Evolutionary conservation across 169 alveolate species (phyloP).

Genomic region (Plasmodium vivax): DNA sequence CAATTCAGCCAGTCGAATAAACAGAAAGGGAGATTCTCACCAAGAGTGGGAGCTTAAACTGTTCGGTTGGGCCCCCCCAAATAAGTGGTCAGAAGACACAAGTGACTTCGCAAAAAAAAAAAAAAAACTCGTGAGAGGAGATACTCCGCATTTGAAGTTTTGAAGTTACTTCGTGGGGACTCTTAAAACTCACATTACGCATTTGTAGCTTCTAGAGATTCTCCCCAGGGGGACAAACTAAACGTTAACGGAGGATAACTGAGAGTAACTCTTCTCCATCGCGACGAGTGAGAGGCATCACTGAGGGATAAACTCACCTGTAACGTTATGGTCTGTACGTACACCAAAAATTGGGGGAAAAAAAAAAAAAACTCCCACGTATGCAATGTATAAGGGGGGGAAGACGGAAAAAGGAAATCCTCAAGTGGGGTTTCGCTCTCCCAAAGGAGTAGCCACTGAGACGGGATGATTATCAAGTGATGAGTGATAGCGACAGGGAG

Average conservation of each 20-base stretch:
- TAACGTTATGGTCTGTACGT: neutral
- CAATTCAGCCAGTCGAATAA: neutral
- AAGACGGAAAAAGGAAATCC: neutral
- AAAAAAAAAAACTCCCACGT: neutral
- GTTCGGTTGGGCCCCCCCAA: neutral
- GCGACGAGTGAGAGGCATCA: neutral
- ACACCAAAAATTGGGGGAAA: neutral
- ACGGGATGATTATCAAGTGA: neutral
- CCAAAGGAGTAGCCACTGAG: neutral
- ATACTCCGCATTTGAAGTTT: neutral
- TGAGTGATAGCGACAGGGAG: neutral
- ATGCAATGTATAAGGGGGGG: neutral
- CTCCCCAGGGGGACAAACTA: neutral
- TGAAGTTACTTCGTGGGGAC: neutral
- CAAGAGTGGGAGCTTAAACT: neutral
- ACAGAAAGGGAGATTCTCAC: neutral
- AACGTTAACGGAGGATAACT: neutral
- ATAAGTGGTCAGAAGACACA: neutral
- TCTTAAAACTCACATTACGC: neutral
- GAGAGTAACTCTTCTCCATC: neutral
- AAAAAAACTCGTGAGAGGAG: neutral
- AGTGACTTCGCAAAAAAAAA: too few relatives aligned
- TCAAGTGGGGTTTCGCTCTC: neutral
- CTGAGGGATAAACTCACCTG: neutral
- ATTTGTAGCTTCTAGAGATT: neutral